phyloP scores from a whole-genome alignment of 306 rosid species.

The Pachyrhizus erosus region DNA sequence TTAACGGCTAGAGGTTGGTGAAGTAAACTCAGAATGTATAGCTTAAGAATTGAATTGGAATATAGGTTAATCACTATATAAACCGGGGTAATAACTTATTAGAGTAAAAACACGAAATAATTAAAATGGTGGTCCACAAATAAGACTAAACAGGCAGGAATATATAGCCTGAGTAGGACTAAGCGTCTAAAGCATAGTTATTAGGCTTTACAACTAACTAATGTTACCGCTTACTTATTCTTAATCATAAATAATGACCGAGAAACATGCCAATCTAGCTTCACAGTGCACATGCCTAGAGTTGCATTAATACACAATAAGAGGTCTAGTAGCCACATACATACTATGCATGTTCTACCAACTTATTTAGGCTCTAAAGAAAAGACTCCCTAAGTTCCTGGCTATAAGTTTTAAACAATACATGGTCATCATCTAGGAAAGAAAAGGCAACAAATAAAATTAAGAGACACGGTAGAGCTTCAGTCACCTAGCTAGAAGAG shows the following conservation, averaged over 20 bases:
- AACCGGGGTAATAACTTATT: background rate
- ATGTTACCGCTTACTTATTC: constrained; percentile 45
- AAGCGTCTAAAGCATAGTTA: constrained; percentile 49
- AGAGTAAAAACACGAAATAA: constrained; percentile 10
- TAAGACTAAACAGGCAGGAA: constrained; percentile 46
- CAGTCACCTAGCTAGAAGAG: constrained; percentile 46
- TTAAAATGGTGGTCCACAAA: constrained; percentile 55
- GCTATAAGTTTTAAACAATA: constrained; percentile 18
- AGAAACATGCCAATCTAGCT: constrained; percentile 54
- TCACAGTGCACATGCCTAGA: constrained; percentile 62
- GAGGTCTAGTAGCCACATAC: constrained; percentile 51
- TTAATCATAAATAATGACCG: constrained; percentile 50
- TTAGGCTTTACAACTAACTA: constrained; percentile 58
- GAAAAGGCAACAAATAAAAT: constrained; percentile 34
- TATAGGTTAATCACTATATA: constrained; percentile 33
- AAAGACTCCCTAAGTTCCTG: constrained; percentile 34
- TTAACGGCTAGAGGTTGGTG: background rate
- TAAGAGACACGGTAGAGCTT: constrained; percentile 35
- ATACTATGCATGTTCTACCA: constrained; percentile 49
- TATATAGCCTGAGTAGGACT: constrained; percentile 54
- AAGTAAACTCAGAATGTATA: background rate
- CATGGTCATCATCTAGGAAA: constrained; percentile 24
- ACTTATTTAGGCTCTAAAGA: constrained; percentile 49
- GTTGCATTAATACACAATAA: constrained; percentile 48
- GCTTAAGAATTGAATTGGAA: constrained; percentile 17